phyloP scores from a whole-genome alignment of 2,329 filamentous ascomycete species.

The Xylaria sp. region DNA sequence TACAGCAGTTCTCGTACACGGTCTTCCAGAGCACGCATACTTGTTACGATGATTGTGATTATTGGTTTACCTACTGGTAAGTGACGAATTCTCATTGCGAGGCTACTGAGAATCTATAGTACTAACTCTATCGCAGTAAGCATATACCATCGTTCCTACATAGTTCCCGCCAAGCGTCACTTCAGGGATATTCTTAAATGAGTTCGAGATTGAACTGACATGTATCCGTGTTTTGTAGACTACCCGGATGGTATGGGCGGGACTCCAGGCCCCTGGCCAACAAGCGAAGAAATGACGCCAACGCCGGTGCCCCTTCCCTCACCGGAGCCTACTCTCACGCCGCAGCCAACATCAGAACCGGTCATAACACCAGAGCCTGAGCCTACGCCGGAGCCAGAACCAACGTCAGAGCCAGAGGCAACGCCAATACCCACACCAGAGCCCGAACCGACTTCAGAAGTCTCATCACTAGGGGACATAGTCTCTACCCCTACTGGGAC shows the following conservation, averaged over 20 bases:
- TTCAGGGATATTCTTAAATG: too few relatives aligned
- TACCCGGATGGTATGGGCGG: conserved; percentile 32
- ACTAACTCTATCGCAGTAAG: conserved; percentile 27
- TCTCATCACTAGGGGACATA: not conserved
- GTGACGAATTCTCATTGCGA: not conserved
- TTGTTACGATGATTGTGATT: conserved; percentile 38
- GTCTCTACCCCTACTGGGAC: conserved; percentile 4
- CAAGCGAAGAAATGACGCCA: conserved; percentile 12
- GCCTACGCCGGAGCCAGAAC: not conserved
- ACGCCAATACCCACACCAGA: not conserved
- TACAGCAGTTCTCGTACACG: conserved; percentile 17
- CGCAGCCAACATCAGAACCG: not conserved
- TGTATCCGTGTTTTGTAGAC: conserved; percentile 12
- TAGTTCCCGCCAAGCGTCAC: not conserved
- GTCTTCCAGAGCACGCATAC: conserved; percentile 41
- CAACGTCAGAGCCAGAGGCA: not conserved
- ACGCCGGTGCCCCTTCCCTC: not conserved
- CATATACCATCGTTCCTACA: not conserved
- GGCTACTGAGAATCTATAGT: not conserved
- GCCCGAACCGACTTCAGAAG: conserved; percentile 8
- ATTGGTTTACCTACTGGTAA: conserved; percentile 36
- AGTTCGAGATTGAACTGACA: too few relatives aligned
- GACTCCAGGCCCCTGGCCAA: conserved; percentile 25
- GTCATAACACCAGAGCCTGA: not conserved
- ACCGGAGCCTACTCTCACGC: conserved; percentile 6